Conservation (phyloP, 2,329 filamentous ascomycete genomes). For the Cladophialophora psammophila region DNA sequence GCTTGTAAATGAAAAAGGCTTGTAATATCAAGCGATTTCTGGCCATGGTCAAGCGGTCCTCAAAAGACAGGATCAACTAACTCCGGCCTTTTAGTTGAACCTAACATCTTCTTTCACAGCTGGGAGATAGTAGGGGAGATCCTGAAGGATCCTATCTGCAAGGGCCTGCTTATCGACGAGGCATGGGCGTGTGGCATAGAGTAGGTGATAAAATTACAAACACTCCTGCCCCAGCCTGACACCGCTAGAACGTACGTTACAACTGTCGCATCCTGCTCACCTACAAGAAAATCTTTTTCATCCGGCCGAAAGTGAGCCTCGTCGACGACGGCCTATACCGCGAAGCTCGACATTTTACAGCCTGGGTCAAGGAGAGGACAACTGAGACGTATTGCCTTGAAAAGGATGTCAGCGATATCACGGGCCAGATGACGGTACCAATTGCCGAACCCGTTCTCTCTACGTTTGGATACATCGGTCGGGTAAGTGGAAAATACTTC, state of each 20-base stretch:
- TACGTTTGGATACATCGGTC: conserved; percentile 67
- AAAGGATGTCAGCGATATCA: conserved; percentile 63
- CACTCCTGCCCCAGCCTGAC: conserved; percentile 1
- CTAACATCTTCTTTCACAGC: conserved; percentile 64
- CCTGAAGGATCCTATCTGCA: conserved; percentile 64
- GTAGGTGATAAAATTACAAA: not conserved
- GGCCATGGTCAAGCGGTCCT: conserved; percentile 62
- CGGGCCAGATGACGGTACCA: conserved; percentile 63
- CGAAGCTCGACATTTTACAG: conserved; percentile 68
- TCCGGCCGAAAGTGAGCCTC: conserved; percentile 75
- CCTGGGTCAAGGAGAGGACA: conserved; percentile 64
- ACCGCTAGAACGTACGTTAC: conserved; percentile 62
- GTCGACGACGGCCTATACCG: conserved; percentile 74
- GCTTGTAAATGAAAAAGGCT: conserved; percentile 9
- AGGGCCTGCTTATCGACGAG: conserved; percentile 70
- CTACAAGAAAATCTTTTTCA: conserved; percentile 72
- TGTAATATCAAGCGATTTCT: conserved; percentile 56
- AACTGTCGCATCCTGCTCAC: conserved; percentile 70
- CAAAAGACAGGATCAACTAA: conserved; percentile 47
- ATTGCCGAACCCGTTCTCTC: conserved; percentile 74
- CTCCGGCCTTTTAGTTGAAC: conserved; percentile 47
- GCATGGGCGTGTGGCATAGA: conserved; percentile 39
- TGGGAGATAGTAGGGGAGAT: conserved; percentile 70
- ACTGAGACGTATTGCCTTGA: conserved; percentile 72
- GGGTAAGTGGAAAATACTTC: conserved; percentile 25